Evolutionary conservation across 176 grass and related monocot species (phyloP).

Genomic region (Thinopyrum elongatum): DNA sequence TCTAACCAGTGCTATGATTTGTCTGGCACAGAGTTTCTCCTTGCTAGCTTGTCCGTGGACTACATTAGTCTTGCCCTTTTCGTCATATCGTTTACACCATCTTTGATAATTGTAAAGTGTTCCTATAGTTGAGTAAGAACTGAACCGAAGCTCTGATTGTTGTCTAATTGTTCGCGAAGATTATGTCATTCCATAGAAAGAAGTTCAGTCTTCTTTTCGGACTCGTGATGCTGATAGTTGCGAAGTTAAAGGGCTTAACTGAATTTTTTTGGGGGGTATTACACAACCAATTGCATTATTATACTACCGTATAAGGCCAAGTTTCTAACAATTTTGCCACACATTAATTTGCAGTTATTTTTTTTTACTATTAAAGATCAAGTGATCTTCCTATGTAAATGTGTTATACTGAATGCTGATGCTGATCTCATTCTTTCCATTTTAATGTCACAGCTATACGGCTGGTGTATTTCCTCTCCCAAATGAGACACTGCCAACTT

Average conservation of each 20-base stretch:
- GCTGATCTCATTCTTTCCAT: background rate
- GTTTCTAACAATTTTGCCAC: background rate
- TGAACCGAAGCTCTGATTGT: background rate
- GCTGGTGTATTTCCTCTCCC: slow-evolving; percentile 85
- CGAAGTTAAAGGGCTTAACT: background rate
- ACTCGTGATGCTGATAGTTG: background rate
- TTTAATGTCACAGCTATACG: slow-evolving; percentile 51
- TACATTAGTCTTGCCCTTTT: background rate
- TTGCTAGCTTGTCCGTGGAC: background rate
- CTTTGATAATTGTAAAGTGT: background rate
- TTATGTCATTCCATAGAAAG: background rate
- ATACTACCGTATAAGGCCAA: background rate
- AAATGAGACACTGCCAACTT: slow-evolving; percentile 61
- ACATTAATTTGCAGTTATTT: background rate
- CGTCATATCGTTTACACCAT: background rate
- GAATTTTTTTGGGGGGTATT: background rate
- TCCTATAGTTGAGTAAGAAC: background rate
- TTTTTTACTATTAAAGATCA: background rate
- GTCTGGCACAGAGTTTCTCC: background rate
- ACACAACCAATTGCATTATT: background rate
- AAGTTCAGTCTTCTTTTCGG: background rate
- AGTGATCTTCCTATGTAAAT: background rate
- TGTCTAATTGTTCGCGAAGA: background rate
- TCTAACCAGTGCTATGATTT: too few species aligned
- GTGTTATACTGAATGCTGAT: background rate